Percentiles rank a stretch among this genome's conserved stretches.
These are phyloP conservation scores for Thuidium tamariscinum DNA, from an alignment of 225 moss, liverwort and hornwort species.

Conservation along the genomic window DNA sequence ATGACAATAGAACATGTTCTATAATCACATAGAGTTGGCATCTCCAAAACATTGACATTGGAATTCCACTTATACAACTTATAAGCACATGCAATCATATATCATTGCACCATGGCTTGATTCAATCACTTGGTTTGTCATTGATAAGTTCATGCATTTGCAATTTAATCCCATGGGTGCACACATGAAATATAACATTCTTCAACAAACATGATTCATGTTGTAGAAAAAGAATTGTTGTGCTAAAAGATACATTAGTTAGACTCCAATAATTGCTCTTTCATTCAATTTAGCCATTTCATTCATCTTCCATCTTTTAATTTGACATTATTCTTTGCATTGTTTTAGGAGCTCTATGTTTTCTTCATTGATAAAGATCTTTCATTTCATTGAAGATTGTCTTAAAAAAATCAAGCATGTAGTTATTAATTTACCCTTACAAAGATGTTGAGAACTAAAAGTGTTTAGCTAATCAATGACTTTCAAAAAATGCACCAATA, in stretches of 20 bases:
- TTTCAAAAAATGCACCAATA: no score
- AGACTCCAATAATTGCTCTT: no score
- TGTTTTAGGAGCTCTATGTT: neutral
- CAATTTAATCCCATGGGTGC: neutral
- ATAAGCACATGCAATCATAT: neutral
- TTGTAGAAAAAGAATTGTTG: neutral
- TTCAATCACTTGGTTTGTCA: neutral
- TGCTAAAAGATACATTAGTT: neutral
- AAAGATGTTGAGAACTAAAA: neutral
- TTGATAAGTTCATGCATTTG: neutral
- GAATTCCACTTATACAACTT: no score
- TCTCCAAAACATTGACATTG: neutral
- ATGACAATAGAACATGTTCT: fast-evolving
- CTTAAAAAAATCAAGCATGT: fast-evolving
- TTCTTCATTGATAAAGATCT: fast-evolving
- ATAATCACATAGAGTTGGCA: neutral
- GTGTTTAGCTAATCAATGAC: fast-evolving
- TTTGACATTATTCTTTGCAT: neutral
- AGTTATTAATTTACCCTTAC: fast-evolving
- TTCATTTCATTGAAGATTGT: neutral
- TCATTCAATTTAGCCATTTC: neutral
- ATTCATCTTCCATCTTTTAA: no score
- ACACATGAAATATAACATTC: neutral
- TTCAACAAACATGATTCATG: neutral
- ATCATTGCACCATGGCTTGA: fast-evolving